Base-by-base conservation (phyloP, 2,329 filamentous ascomycete genomes). In the Coleophoma eucalyptorum region DNA sequence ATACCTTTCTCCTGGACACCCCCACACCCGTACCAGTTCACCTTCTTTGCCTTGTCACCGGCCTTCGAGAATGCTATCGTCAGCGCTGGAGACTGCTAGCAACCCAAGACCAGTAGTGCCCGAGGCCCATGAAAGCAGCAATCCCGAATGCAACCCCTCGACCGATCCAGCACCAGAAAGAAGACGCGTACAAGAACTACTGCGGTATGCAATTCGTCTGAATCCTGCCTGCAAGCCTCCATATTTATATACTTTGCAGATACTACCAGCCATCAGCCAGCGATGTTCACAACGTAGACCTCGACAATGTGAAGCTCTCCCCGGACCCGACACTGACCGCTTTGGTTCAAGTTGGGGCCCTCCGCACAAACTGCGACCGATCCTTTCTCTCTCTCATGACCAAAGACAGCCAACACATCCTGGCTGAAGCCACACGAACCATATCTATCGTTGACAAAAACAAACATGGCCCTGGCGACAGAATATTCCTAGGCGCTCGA, bases 301-400 rank as follows among this genome's bases (percentile, higher is more conserved):
- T 46, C 4, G 15, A 33, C 11, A 15, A 33, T 46, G 43, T 35
- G 21, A 46, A 46, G 12, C 43, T 46, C 15, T 46, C 43, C 13
- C 20, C 33, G 34, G 74, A 70, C 57, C 69, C 69, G 2, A 67
- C 67, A 41, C 65, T 75, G 38, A 63, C 64, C 7, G 66, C 67
- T 3, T 65, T 69, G 46, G 62, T 74, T 2, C 76, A 79, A 59
- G 65, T 79, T 16, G 71, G 69, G 8, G 67, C 74, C 0, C 62
- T 78, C n/a, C 67, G 73, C 0, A 63, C 79, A 47, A 63, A 68
- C 32, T 69, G 68, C 34, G 69, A 71, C 50, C 69, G 74, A 11
- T 67, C 65, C 45, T 68, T 78, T 58, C 66, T 78, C 18, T 72
- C 71, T 26, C 20, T 50, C 3, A 33, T 50, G 15, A 45, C 26